Percentiles rank a stretch among this genome's conserved stretches.
Evolutionary conservation across 139 green algal genomes (phyloP).

Genomic region (Micractinium sp.): DNA sequence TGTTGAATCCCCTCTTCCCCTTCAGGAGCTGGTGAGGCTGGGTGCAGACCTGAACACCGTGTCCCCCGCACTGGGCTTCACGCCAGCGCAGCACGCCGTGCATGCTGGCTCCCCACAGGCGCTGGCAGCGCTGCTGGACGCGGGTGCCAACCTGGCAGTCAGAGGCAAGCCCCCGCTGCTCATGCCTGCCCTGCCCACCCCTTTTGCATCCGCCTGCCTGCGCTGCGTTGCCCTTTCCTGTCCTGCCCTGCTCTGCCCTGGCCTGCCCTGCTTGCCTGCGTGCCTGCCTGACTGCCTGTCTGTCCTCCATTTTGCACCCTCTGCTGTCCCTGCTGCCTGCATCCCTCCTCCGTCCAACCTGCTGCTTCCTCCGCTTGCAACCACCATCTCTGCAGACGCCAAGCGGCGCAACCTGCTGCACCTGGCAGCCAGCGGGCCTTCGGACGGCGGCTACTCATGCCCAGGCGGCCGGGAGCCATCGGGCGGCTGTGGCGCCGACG

Average conservation of each 20-base stretch:
- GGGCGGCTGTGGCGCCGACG: not conserved
- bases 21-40: not conserved
- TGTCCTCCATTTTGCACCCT: no score
- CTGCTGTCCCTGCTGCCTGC: no score
- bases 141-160: not conserved
- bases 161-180: not conserved
- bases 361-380: no score
- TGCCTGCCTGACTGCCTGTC: no score
- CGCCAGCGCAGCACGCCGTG: not conserved
- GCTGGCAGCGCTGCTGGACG: not conserved
- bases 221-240: not conserved
- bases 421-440: not conserved
- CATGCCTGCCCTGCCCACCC: no score
- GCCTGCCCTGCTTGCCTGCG: no score
- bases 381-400: not conserved
- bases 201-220: no score
- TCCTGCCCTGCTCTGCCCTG: no score
- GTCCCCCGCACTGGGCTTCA: not conserved
- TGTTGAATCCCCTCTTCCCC: not conserved
- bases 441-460: no score
- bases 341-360: no score
- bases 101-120: not conserved
- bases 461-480: not conserved
- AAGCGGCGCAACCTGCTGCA: not conserved
- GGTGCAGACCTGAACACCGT: not conserved